A percentile compares a stretch with the other conserved stretches of the same genome.
Evolutionary conservation across 2,329 filamentous ascomycete species (phyloP).

Genomic region (Dryadomyces quercus-mongolicae): DNA sequence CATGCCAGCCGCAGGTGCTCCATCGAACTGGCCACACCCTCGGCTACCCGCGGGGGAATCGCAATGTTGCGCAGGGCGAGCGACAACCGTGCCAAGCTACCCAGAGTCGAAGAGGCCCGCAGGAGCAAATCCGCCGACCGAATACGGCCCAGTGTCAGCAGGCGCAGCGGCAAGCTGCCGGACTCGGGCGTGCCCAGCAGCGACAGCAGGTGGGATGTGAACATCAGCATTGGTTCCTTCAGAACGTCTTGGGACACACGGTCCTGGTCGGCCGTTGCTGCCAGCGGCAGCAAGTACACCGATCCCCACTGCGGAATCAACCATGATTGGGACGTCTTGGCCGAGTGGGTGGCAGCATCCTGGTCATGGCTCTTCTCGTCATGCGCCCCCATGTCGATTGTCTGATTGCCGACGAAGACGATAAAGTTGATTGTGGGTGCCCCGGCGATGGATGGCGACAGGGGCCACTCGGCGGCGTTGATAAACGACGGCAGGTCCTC

Average conservation of each 20-base stretch:
- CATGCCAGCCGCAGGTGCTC: slow-evolving; percentile 68
- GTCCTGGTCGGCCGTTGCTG: slow-evolving; percentile 21
- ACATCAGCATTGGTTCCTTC: slow-evolving; percentile 72
- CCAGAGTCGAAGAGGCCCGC: slow-evolving; percentile 83
- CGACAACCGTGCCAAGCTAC: slow-evolving; percentile 79
- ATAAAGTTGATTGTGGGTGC: slow-evolving; percentile 96
- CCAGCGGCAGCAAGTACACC: slow-evolving; percentile 45
- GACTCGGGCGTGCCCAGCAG: slow-evolving; percentile 75
- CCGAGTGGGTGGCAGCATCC: slow-evolving; percentile 25
- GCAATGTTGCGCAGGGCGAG: slow-evolving; percentile 78
- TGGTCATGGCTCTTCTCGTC: not conserved
- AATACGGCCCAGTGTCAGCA: slow-evolving; percentile 77
- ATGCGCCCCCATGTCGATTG: slow-evolving; percentile 35
- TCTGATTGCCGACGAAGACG: slow-evolving; percentile 73
- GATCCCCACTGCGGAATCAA: slow-evolving; percentile 92
- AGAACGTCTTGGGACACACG: slow-evolving; percentile 55
- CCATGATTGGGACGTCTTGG: slow-evolving; percentile 53
- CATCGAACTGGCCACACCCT: slow-evolving; percentile 72
- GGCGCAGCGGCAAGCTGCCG: slow-evolving; percentile 71
- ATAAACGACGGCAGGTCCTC: slow-evolving; percentile 90
- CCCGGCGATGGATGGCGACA: slow-evolving; percentile 84
- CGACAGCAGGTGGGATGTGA: slow-evolving; percentile 80
- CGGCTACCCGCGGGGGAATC: slow-evolving; percentile 76
- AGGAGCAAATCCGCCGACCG: slow-evolving; percentile 75
- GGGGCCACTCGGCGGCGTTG: slow-evolving; percentile 94